Evolutionary conservation across 768 basidiomycete genomes (phyloP).

Genomic region (Russula virescens): DNA sequence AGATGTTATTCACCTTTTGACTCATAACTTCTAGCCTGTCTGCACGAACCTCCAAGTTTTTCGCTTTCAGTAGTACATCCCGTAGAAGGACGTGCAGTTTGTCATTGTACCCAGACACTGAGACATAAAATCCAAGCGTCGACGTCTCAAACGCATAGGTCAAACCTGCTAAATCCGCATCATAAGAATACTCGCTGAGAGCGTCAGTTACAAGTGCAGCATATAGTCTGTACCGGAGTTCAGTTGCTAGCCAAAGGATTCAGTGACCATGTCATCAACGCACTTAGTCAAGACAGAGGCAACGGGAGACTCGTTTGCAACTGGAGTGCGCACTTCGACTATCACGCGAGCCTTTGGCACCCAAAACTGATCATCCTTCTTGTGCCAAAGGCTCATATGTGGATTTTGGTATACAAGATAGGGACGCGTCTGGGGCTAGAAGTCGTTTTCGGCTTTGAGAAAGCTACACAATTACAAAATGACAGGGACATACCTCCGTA

Average conservation of each 20-base stretch:
- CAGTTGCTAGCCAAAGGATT: neutral
- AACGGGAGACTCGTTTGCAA: constrained; percentile 57
- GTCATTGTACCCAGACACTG: constrained; percentile 85
- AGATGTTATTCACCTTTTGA: constrained; percentile 56
- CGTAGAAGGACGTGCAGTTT: constrained; percentile 72
- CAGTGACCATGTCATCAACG: constrained; percentile 20
- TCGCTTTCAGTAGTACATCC: constrained; percentile 65
- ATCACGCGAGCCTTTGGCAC: constrained; percentile 80
- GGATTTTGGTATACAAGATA: constrained; percentile 67
- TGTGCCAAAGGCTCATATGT: constrained; percentile 82
- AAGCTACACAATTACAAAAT: neutral
- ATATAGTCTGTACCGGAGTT: constrained; percentile 51
- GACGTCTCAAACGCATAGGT: constrained; percentile 61
- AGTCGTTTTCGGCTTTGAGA: neutral
- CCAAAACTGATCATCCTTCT: constrained; percentile 97
- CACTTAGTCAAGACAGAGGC: constrained; percentile 70
- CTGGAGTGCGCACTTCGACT: constrained; percentile 66
- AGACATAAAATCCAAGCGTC: constrained; percentile 60
- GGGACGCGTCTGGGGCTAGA: constrained; percentile 69
- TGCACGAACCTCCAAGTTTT: constrained; percentile 54
- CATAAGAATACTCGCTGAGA: constrained; percentile 85
- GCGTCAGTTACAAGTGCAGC: constrained; percentile 83
- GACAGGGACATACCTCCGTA: constrained; percentile 42
- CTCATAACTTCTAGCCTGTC: constrained; percentile 76
- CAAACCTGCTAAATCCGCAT: constrained; percentile 88